Percentiles rank a stretch among this genome's conserved stretches.
phyloP scores from a whole-genome alignment of 139 green algal species.

The Yamagishiella unicocca region DNA sequence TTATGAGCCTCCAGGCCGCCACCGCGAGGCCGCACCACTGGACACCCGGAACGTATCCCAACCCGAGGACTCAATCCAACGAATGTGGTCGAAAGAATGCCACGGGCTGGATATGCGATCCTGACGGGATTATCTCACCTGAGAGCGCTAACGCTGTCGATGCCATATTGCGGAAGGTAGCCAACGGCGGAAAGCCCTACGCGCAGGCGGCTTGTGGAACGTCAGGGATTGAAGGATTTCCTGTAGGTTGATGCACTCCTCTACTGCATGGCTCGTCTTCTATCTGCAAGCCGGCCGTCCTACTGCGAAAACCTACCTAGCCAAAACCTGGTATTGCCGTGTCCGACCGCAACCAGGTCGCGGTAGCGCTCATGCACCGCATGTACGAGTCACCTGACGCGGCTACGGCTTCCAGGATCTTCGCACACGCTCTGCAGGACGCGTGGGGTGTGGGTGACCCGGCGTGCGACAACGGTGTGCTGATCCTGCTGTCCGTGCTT shows the following conservation, averaged over 20 bases:
- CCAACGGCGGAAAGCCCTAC: constrained; percentile 58
- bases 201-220: constrained; percentile 22
- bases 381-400: constrained; percentile 45
- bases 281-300: not conserved
- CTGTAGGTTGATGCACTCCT: constrained; percentile 36
- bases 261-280: too few species aligned
- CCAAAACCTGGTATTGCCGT: not conserved
- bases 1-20: not conserved
- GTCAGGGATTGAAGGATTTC: constrained; percentile 52
- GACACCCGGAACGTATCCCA: not conserved
- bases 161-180: constrained; percentile 18
- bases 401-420: constrained; percentile 24
- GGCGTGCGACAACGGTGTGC: constrained; percentile 74
- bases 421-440: constrained; percentile 60
- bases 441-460: constrained; percentile 76
- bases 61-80: not conserved
- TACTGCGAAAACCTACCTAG: not conserved
- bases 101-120: constrained; percentile 1
- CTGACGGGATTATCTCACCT: not conserved
- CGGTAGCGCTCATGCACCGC: constrained; percentile 68
- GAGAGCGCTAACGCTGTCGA: not conserved
- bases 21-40: not conserved
- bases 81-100: not conserved
- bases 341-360: not conserved
- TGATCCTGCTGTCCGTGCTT: constrained; percentile 69